phyloP scores from a whole-genome alignment of 1,284 basidiomycete genomes.

The Coniferiporia sulphurascens region DNA sequence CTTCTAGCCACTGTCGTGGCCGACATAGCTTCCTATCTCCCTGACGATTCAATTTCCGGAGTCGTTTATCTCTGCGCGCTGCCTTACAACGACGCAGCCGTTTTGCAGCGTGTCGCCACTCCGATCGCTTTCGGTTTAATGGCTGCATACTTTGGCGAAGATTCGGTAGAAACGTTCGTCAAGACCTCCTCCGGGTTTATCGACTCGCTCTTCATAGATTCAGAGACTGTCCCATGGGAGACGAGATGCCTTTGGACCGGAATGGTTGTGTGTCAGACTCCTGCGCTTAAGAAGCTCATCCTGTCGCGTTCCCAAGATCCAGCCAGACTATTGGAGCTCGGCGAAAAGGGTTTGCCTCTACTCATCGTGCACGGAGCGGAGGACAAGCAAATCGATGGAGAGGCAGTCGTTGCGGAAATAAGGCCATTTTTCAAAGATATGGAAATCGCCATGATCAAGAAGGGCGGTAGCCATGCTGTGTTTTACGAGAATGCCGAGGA shows the following conservation, averaged over 20 bases:
- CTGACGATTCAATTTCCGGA: not conserved
- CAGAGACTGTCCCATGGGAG: not conserved
- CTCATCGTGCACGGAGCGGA: not conserved
- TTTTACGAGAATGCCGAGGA: conserved; percentile 1
- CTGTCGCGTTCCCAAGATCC: not conserved
- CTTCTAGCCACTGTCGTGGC: not conserved
- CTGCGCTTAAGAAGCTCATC: not conserved
- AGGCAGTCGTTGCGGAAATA: not conserved
- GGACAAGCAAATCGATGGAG: not conserved
- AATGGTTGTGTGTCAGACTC: not conserved
- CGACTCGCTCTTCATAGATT: not conserved
- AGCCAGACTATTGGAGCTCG: not conserved
- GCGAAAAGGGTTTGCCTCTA: not conserved
- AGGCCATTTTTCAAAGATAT: not conserved
- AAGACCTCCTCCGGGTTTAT: not conserved
- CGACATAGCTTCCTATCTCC: not conserved
- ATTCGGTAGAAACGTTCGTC: not conserved
- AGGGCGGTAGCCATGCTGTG: conserved; percentile 2
- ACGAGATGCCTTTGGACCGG: conserved; percentile 6
- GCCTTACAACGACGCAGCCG: not conserved
- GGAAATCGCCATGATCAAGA: not conserved
- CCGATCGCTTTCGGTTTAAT: not conserved
- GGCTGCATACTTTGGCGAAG: not conserved
- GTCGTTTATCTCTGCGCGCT: not conserved
- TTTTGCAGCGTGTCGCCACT: not conserved